These are phyloP conservation scores for Rhizoclosmatium globosum DNA, from an alignment of 192 early-diverging fungal genomes.

Conservation along the genomic window DNA sequence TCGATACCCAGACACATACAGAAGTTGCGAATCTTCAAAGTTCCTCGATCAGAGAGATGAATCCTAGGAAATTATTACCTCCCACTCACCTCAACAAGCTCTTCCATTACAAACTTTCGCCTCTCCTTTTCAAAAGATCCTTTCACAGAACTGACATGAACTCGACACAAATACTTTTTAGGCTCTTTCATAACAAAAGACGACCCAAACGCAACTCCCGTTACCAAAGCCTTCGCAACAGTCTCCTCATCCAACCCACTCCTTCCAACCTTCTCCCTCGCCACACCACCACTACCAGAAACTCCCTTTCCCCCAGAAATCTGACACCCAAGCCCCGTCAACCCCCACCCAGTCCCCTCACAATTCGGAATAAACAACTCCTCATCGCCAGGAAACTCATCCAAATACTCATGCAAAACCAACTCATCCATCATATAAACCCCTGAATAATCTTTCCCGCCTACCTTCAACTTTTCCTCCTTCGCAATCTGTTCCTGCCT, in stretches of 20 bases:
- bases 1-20: slow-evolving; percentile 31
- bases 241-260: slow-evolving; percentile 7
- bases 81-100: not conserved
- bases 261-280: not conserved
- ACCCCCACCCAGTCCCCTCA: not conserved
- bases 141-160: slow-evolving; percentile 6
- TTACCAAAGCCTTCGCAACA: not conserved
- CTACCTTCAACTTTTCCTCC: not conserved
- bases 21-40: not conserved
- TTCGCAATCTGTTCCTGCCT: too few relatives aligned
- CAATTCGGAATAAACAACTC: slow-evolving; percentile 27
- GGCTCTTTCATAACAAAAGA: slow-evolving; percentile 10
- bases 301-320: not conserved
- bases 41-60: not conserved
- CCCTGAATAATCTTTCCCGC: not conserved
- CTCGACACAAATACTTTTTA: slow-evolving; percentile 8
- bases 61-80: not conserved
- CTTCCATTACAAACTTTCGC: not conserved
- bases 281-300: not conserved
- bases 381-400: slow-evolving; percentile 39
- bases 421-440: not conserved
- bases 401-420: not conserved
- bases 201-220: slow-evolving; percentile 5
- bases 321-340: slow-evolving; percentile 11
- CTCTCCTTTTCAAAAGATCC: slow-evolving; percentile 2